Conservation (phyloP, 2,329 filamentous ascomycete species). For the Apiospora rasikravindrae region DNA sequence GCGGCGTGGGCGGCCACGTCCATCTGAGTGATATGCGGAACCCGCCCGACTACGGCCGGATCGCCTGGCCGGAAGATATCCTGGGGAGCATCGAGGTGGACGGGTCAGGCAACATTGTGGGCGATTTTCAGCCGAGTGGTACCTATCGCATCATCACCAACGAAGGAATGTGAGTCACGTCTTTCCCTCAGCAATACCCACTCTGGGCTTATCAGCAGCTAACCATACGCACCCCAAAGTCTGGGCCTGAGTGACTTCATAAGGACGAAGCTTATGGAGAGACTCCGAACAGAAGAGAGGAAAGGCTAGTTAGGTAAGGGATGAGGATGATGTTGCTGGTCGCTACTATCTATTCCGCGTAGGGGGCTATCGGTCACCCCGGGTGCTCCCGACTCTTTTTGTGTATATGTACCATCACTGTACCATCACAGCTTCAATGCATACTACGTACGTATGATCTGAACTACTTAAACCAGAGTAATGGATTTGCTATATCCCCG, state of each 20-base stretch:
- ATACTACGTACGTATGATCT: not conserved
- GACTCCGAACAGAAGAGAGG: slow-evolving; percentile 56
- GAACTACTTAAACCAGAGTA: not conserved
- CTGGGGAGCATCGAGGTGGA: slow-evolving; percentile 71
- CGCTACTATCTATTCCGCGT: not conserved
- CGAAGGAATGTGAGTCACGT: slow-evolving; percentile 66
- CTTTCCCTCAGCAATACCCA: not conserved
- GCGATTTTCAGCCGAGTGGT: slow-evolving; percentile 63
- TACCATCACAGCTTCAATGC: not conserved
- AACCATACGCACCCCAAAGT: slow-evolving; percentile 36
- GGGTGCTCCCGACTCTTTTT: not conserved
- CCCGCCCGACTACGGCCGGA: slow-evolving; percentile 69
- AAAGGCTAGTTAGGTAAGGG: not conserved
- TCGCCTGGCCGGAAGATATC: slow-evolving; percentile 74
- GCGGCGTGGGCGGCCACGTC: slow-evolving; percentile 65
- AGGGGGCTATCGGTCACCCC: not conserved
- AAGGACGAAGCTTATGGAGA: slow-evolving; percentile 57
- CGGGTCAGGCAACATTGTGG: slow-evolving; percentile 59
- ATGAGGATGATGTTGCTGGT: not conserved
- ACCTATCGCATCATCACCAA: slow-evolving; percentile 70
- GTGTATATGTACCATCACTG: not conserved
- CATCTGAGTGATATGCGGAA: slow-evolving; percentile 69
- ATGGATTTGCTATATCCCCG: not conserved
- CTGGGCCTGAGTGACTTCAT: slow-evolving; percentile 61
- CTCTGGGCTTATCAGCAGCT: slow-evolving; percentile 7